Evolutionary conservation across 768 basidiomycete species (phyloP), one percentile per base, ranked within the genome.

Genomic region (Naganishia kalamii): DNA sequence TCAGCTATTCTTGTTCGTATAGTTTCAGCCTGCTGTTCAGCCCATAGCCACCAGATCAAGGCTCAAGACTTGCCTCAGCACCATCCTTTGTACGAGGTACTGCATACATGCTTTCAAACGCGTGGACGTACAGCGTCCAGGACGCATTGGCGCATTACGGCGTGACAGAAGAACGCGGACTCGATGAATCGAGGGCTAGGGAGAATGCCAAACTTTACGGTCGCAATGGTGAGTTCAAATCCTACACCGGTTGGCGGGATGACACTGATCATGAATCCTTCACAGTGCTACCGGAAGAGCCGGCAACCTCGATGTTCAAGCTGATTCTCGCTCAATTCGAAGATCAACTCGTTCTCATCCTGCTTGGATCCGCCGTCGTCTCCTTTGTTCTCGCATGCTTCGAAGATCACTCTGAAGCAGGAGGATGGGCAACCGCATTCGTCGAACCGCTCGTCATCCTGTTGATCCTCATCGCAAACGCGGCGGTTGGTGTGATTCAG

Each of bases 311-410:
- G 3, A 75, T 98, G 33, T 92, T 92, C 90, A 84, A 90, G 74
- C 86, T 98, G 66, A 88, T 99, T 66, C 83, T 99, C n/a, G 92
- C 96, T 70, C 94, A 99, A 80, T 99, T 99, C 83, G 88, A 98
- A 82, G 94, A 99, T 80, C 92, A 96, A 79, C 85, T 99, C 30
- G 94, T 99, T 44, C 87, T 99, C 68, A 98, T 99, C 74, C 84
- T 99, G 35, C 87, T 99, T 49, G 92, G 84, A 2, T 96, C 92
- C 1, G 94, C 94, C 13, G 86, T 89, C 48, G 83, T 98, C 70
- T 98, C 94, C 11, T 93, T 99, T 78, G 81, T 93, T 15, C 82
- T 99, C 43, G 94, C 94, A 8, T 78, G 94, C 33, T 81, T 98
- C 63, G 94, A 99, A 74, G 86, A 88, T 65, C 81, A 85, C 0